phyloP scores from a whole-genome alignment of 176 grass and related monocot species.

The Melocanna baccifera region DNA sequence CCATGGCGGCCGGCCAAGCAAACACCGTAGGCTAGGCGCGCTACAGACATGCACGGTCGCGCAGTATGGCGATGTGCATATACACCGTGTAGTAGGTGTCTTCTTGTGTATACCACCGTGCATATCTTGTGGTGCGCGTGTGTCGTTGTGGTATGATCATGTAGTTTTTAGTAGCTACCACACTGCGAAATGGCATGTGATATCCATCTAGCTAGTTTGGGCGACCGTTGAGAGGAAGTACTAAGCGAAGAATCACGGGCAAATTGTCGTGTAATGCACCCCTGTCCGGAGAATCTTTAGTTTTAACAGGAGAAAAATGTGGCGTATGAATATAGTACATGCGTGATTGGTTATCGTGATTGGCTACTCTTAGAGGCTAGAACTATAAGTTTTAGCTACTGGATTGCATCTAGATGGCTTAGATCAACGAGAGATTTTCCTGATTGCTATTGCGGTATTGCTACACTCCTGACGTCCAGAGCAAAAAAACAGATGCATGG shows the following conservation, averaged over 20 bases:
- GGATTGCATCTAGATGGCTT: too few relatives aligned
- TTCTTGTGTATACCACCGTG: neutral
- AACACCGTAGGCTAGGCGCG: neutral
- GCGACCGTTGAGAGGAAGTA: neutral
- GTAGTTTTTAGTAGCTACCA: neutral
- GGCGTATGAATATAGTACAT: neutral
- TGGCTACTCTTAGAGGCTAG: neutral
- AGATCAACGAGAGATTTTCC: too few relatives aligned
- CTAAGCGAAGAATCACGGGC: neutral
- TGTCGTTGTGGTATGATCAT: neutral
- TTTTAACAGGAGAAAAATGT: neutral
- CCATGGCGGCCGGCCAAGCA: conserved; percentile 44
- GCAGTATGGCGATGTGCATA: too few relatives aligned
- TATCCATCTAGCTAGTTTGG: neutral
- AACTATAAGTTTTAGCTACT: too few relatives aligned
- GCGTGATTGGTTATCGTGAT: neutral
- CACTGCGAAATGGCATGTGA: neutral
- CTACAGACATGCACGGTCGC: neutral
- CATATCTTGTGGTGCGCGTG: neutral
- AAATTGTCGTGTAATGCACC: neutral
- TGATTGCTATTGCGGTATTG: too few relatives aligned
- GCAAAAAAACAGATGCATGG: too few relatives aligned
- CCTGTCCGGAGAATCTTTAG: neutral
- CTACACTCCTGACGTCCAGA: too few relatives aligned
- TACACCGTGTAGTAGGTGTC: neutral